phyloP scores from a whole-genome alignment of 768 basidiomycete genomes.

The Inosperma sp. region DNA sequence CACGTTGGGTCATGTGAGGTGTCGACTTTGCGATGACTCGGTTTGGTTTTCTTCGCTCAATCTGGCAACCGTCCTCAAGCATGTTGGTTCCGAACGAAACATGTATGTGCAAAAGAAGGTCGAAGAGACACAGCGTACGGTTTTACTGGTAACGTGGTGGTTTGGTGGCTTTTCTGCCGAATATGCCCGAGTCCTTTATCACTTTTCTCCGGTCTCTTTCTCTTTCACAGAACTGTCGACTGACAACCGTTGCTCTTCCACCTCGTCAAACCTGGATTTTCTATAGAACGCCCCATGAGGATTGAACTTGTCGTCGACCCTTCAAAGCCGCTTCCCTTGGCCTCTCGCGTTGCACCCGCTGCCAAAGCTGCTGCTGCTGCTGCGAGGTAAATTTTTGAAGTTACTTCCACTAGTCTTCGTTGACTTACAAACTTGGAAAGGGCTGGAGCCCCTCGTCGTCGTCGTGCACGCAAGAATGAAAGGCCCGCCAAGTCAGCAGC shows the following conservation, averaged over 20 bases:
- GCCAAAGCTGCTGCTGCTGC: slow-evolving; percentile 40
- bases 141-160: slow-evolving; percentile 37
- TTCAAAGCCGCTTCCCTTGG: slow-evolving; percentile 63
- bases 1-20: slow-evolving; percentile 8
- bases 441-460: slow-evolving; percentile 38
- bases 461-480: slow-evolving; percentile 47
- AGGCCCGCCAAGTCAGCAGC: slow-evolving; percentile 77
- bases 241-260: slow-evolving; percentile 44
- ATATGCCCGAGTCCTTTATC: slow-evolving; percentile 16
- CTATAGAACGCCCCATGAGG: slow-evolving; percentile 93
- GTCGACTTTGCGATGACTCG: slow-evolving; percentile 3
- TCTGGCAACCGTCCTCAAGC: slow-evolving; percentile 4
- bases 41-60: slow-evolving; percentile 6
- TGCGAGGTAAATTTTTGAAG: slow-evolving; percentile 31
- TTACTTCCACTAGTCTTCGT: slow-evolving; percentile 6
- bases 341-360: slow-evolving; percentile 80
- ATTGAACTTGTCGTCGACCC: slow-evolving; percentile 96
- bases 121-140: slow-evolving; percentile 40
- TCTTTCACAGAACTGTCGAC: slow-evolving; percentile 43
- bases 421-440: slow-evolving; percentile 27
- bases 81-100: not conserved
- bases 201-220: slow-evolving; percentile 38
- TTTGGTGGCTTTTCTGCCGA: slow-evolving; percentile 20
- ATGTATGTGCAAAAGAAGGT: slow-evolving; percentile 2
- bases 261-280: slow-evolving; percentile 30